phyloP scores from a whole-genome alignment of 2,329 filamentous ascomycete genomes.

The Pseudogymnoascus pannorum region DNA sequence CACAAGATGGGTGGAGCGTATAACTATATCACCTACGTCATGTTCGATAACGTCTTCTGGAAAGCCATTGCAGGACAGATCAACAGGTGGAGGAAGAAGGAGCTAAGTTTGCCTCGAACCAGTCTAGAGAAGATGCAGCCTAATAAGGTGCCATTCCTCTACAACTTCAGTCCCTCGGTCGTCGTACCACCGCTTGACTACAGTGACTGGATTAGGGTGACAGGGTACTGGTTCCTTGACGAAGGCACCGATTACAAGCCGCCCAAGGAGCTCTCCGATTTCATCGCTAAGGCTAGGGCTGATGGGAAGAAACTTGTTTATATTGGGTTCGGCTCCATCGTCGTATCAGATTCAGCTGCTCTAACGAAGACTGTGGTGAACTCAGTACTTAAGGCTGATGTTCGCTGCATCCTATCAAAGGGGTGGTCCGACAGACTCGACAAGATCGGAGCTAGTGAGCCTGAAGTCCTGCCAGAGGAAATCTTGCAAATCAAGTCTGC shows the following conservation, averaged over 20 bases:
- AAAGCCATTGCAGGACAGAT: slow-evolving; percentile 84
- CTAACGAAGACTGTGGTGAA: slow-evolving; percentile 91
- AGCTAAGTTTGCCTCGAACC: slow-evolving; percentile 71
- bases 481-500: slow-evolving; percentile 85
- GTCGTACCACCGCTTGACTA: slow-evolving; percentile 93
- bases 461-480: slow-evolving; percentile 64
- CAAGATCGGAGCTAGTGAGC: slow-evolving; percentile 45
- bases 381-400: slow-evolving; percentile 82
- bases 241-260: slow-evolving; percentile 65
- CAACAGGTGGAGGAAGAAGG: slow-evolving; percentile 83
- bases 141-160: slow-evolving; percentile 96
- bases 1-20: slow-evolving; percentile 92
- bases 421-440: slow-evolving; percentile 87
- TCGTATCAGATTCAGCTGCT: slow-evolving; percentile 80
- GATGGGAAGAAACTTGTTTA: slow-evolving; percentile 93
- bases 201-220: slow-evolving; percentile 95
- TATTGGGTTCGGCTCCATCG: slow-evolving; percentile 93
- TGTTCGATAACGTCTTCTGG: slow-evolving; percentile 98
- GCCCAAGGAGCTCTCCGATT: slow-evolving; percentile 65
- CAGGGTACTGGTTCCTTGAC: slow-evolving; percentile 96
- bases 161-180: slow-evolving; percentile 92
- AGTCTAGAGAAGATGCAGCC: slow-evolving; percentile 85
- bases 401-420: slow-evolving; percentile 90
- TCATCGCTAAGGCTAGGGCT: slow-evolving; percentile 72
- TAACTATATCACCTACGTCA: slow-evolving; percentile 90